Base-by-base conservation (phyloP, 345 rosid genomes). In the Corchorus olitorius region DNA sequence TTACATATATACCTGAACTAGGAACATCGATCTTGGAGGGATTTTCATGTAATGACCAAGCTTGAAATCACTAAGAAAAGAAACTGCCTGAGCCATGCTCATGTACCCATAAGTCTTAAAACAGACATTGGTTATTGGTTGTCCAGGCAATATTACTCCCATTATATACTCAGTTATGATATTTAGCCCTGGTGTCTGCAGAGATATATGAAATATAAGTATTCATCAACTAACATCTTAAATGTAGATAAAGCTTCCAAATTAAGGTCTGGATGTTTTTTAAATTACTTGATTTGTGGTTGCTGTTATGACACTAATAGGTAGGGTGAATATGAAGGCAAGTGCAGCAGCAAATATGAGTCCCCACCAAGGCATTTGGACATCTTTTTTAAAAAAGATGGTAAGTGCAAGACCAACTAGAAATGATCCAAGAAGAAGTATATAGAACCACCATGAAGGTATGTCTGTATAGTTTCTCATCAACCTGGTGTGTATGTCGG, bases 341-440 rank as follows among this genome's bases (percentile, higher is more conserved):
- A 87, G 67, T 52, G 65, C 88, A 54, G 84, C 80, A 7, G 85
- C 89, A 65, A 87, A 83, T 50, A 87, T 17, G 27, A 84, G 80
- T 49, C 82, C 88, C 89, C 89, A 84, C 85, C 86, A 87, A 70
- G 88, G 89, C 81, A 87, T 77, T 67, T 84, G 89, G 5, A 87
- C 82, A 20, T 87, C 83, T 17, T 83, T 71, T 6, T 75, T 79
- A 58, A 77, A 16, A 75, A 83, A 75, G 17, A 83, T 81, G 78
- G 83, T 77, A 17, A 86, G 85, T 6, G 41, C 69, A 49, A 86
- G 85, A 11, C 82, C 77, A 16, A 65, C 43, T 37, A 74, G 14
- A 19, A 86, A 19, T 34, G 85, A 72, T 65, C 65, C 83, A 12
- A 37, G 19, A 13, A 83, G 83, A 59, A 87, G 83, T 48, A 73